phyloP scores from a whole-genome alignment of 495 filamentous ascomycete species.

The Trichoderma virens region DNA sequence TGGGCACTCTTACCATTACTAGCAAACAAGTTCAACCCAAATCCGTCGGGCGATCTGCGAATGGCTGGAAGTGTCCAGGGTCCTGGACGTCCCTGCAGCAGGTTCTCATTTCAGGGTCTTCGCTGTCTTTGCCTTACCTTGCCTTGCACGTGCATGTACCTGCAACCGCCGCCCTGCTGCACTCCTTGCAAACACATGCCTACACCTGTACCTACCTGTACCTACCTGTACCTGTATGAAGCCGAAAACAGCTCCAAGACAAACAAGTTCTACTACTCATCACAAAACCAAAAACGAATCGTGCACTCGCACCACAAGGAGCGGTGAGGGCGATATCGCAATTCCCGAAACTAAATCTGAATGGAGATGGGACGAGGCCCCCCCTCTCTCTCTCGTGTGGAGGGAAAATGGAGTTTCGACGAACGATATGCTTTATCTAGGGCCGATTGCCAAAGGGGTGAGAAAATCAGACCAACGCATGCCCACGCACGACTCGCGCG shows the following conservation, averaged over 20 bases:
- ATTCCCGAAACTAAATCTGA: not conserved
- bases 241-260: not conserved
- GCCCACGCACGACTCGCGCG: not conserved
- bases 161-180: not conserved
- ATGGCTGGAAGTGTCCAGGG: too few species aligned
- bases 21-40: too few species aligned
- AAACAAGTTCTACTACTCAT: not conserved
- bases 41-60: too few species aligned
- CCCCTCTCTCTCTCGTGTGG: too few species aligned
- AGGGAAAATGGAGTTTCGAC: not conserved
- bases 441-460: not conserved
- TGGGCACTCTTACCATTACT: too few species aligned
- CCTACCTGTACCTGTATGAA: not conserved
- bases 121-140: not conserved
- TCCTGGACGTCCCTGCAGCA: not conserved
- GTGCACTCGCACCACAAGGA: not conserved
- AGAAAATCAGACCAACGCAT: not conserved
- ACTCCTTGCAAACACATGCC: not conserved
- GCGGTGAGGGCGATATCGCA: not conserved
- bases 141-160: not conserved
- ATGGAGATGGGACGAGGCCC: too few species aligned
- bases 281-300: not conserved
- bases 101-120: too few species aligned
- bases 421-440: not conserved
- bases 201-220: not conserved